Conservation (phyloP, 345 rosid genomes). For the Aethionema arabicum region DNA sequence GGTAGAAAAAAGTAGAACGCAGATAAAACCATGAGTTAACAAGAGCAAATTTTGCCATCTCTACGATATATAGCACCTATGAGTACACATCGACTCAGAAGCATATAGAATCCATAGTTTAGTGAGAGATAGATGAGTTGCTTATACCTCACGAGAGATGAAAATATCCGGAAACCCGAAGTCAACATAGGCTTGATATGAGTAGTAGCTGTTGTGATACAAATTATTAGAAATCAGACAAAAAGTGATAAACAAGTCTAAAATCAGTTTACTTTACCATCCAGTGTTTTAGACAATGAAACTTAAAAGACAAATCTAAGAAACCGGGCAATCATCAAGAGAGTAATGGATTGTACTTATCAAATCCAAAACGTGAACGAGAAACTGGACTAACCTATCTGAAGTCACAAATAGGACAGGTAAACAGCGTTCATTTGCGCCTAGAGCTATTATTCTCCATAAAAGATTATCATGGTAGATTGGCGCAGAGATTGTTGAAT, state of each 20-base stretch:
- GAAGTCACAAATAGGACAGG: conserved; percentile 84
- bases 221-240: conserved; percentile 19
- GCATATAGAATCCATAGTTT: conserved; percentile 17
- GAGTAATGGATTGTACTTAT: not conserved
- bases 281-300: conserved; percentile 11
- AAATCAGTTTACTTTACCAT: not conserved
- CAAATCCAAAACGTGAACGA: not conserved
- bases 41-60: no score
- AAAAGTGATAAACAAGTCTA: conserved; percentile 15
- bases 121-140: conserved; percentile 5
- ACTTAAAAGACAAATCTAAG: not conserved
- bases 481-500: conserved; percentile 55
- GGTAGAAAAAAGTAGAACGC: not conserved
- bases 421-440: conserved; percentile 76
- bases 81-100: not conserved
- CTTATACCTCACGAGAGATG: conserved; percentile 91
- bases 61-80: conserved; percentile 1
- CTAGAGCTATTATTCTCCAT: conserved; percentile 85
- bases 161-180: conserved; percentile 83
- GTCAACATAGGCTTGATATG: conserved; percentile 75
- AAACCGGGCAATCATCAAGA: conserved; percentile 17
- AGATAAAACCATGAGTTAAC: not conserved
- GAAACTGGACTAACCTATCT: conserved; percentile 61
- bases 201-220: conserved; percentile 69
- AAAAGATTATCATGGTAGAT: conserved; percentile 89